Evolutionary conservation across 2,329 filamentous ascomycete species (phyloP), one percentile per base, ranked within the genome.

Genomic region (Colletotrichum chrysophilum): DNA sequence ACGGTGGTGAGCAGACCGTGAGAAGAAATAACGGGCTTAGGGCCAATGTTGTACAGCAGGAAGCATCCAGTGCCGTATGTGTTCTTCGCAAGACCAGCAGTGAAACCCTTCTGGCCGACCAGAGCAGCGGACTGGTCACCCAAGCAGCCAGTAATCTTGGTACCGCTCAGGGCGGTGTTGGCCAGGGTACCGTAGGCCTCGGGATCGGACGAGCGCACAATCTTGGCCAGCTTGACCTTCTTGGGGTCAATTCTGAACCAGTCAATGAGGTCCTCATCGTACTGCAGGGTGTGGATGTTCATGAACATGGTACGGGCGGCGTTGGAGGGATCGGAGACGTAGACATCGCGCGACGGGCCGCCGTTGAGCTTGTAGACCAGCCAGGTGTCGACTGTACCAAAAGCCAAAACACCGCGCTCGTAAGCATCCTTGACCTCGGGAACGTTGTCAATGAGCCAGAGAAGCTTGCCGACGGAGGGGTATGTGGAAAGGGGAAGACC

Each of bases 231-330:
- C 65, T 89, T 89, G 74, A 96, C 85, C 82, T 95, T 96, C 62
- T 87, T 90, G 71, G 87, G 86, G 82, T 96, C 93, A 58, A 96
- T 85, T 56, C 91, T 89, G 86, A 96, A 96, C 87, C 95, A 96
- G 62, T 93, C 88, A 34, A 96, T 86, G 65, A 96, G 89, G 67
- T 90, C 89, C 64, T 94, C 90, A 80, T 95, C 94, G 83, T 96
- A 97, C 79, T 95, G 85, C 60, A 95, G 87, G 2, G 91, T 94
- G 80, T 94, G 89, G 36, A 96, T 88, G 83, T 96, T 95, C 92
- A 96, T 95, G 84, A 97, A 96, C 94, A 96, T 96, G 58, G 95
- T 96, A 78, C 94, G 88, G 4, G 93, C 95, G n/a, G 95, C 94
- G 82, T 97, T 97, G 74, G 94, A 94, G 7, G 93, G 91, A 80